Conservation (phyloP, 306 rosid genomes). For the Inga oerstediana region DNA sequence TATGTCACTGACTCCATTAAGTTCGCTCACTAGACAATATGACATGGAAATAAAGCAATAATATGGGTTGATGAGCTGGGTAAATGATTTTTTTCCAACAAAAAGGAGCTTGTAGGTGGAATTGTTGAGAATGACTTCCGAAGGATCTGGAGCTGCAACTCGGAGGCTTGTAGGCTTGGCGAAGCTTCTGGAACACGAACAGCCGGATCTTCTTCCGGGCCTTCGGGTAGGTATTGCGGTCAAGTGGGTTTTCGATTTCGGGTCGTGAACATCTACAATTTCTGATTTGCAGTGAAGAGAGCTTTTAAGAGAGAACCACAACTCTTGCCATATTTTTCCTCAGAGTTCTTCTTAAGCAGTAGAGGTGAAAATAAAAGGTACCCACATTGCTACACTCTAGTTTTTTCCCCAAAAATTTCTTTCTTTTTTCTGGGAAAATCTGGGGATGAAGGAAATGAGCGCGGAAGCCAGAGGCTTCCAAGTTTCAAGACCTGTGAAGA, state of each 20-base stretch:
- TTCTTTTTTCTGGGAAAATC: background rate
- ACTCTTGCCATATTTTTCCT: slow-evolving; percentile 61
- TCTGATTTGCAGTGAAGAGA: slow-evolving; percentile 90
- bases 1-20: too few relatives aligned
- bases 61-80: too few relatives aligned
- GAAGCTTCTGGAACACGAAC: slow-evolving; percentile 93
- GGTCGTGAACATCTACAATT: slow-evolving; percentile 85
- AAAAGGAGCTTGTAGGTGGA: too few relatives aligned
- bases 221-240: slow-evolving; percentile 72
- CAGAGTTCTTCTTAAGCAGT: slow-evolving; percentile 21
- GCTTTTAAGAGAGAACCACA: slow-evolving; percentile 82
- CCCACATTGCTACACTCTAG: background rate
- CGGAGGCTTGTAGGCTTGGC: slow-evolving; percentile 40
- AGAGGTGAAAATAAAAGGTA: too few relatives aligned
- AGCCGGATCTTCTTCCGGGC: slow-evolving; percentile 67
- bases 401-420: background rate
- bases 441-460: background rate
- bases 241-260: slow-evolving; percentile 66
- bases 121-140: too few relatives aligned
- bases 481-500: background rate
- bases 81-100: too few relatives aligned
- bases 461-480: background rate
- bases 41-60: too few relatives aligned
- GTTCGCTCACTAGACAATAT: too few relatives aligned
- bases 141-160: too few relatives aligned